Evolutionary conservation across 2,329 filamentous ascomycete genomes (phyloP).

Genomic region (Pseudogymnoascus sp.): DNA sequence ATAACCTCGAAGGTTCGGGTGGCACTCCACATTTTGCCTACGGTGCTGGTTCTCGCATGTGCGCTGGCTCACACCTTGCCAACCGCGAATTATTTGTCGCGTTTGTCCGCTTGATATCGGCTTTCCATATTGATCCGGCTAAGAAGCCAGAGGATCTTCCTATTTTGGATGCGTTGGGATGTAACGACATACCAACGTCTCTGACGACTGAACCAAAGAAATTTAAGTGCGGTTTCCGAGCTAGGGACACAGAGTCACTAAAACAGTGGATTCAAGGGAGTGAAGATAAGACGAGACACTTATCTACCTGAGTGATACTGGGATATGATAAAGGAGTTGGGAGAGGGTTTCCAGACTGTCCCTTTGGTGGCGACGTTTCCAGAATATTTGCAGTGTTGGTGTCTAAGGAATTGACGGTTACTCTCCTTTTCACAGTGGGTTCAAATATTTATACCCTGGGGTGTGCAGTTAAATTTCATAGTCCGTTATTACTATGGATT

Average conservation of each 20-base stretch:
- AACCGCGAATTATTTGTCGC: slow-evolving; percentile 56
- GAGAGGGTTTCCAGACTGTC: neutral
- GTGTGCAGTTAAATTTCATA: neutral
- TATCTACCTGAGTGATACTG: neutral
- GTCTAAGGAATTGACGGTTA: neutral
- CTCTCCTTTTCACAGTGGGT: neutral
- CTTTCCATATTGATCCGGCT: slow-evolving; percentile 46
- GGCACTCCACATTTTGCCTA: slow-evolving; percentile 56
- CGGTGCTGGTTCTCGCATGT: slow-evolving; percentile 56
- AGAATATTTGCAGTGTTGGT: neutral
- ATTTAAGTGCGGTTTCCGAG: slow-evolving; percentile 50
- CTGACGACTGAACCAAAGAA: slow-evolving; percentile 55
- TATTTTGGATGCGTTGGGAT: slow-evolving; percentile 48
- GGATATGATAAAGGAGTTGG: neutral
- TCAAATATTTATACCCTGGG: slow-evolving; percentile 1
- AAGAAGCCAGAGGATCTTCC: slow-evolving; percentile 40
- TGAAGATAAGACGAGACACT: slow-evolving; percentile 17
- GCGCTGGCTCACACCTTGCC: slow-evolving; percentile 53
- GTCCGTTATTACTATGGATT: neutral
- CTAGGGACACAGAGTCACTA: slow-evolving; percentile 38
- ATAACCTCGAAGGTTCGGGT: slow-evolving; percentile 35
- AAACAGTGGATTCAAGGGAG: slow-evolving; percentile 44
- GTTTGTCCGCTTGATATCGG: slow-evolving; percentile 49
- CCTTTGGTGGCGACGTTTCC: neutral
- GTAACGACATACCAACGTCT: slow-evolving; percentile 47